Conservation (phyloP, 2,329 filamentous ascomycete genomes). For the Teratosphaeria destructans region DNA sequence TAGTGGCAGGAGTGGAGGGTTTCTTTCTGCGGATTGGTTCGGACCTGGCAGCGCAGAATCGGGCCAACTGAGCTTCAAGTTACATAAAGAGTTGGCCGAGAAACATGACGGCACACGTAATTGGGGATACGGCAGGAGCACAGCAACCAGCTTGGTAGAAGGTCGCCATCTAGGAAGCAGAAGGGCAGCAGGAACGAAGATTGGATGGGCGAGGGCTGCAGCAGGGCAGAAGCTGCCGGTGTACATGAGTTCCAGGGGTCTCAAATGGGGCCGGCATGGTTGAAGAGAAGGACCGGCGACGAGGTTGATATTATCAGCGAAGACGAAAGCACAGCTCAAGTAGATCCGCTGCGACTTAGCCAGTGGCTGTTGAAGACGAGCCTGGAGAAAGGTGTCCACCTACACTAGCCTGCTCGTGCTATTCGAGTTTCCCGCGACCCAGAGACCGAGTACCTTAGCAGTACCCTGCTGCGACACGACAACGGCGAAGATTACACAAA, state of each 20-base stretch:
- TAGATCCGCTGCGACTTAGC: slow-evolving; percentile 58
- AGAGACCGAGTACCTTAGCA: slow-evolving; percentile 38
- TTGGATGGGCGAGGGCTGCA: slow-evolving; percentile 56
- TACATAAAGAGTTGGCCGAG: slow-evolving; percentile 56
- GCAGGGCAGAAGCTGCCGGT: slow-evolving; percentile 45
- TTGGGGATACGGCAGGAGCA: slow-evolving; percentile 52
- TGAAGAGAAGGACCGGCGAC: slow-evolving; percentile 46
- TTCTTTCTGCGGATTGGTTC: slow-evolving; percentile 58
- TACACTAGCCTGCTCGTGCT: slow-evolving; percentile 55
- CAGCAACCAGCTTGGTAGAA: slow-evolving; percentile 46
- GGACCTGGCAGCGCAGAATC: slow-evolving; percentile 40
- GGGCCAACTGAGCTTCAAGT: slow-evolving; percentile 56
- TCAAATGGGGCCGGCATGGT: slow-evolving; percentile 44
- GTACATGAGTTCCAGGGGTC: slow-evolving; percentile 21
- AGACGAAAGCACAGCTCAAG: slow-evolving; percentile 51
- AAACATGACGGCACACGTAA: slow-evolving; percentile 45
- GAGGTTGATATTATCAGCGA: slow-evolving; percentile 52
- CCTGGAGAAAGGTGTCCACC: slow-evolving; percentile 48
- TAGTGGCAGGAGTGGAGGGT: slow-evolving; percentile 64
- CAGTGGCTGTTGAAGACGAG: slow-evolving; percentile 53
- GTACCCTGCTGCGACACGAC: slow-evolving; percentile 41
- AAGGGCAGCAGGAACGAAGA: slow-evolving; percentile 41
- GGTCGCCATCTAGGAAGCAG: slow-evolving; percentile 31
- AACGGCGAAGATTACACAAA: slow-evolving; percentile 37
- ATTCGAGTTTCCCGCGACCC: slow-evolving; percentile 43